Base-by-base conservation (phyloP, 331 rosid genomes). In the Quercus lobata region DNA sequence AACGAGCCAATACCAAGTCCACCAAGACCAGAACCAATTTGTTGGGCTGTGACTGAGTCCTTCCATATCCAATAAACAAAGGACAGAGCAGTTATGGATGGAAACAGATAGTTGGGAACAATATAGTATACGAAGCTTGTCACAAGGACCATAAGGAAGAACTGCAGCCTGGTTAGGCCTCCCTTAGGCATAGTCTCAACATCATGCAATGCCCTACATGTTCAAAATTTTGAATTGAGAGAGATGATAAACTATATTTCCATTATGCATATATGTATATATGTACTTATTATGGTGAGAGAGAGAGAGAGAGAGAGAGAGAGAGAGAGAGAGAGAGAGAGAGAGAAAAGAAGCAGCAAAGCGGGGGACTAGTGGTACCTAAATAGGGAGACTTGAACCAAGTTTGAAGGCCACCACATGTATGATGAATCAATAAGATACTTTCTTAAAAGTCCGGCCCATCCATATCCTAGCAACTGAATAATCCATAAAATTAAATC, bases 341-440 rank as follows among this genome's bases (percentile, higher is more conserved):
- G 3, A 37, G 11, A 37, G 12, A 41, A 12, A 65, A 27, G 32
- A 25, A 22, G 27, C 32, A 30, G 71, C 14, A 32, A 66, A 66
- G 25, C 19, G 22, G 8, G 71, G 22, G 6, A 18, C 46, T 32
- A 30, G 46, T 5, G 22, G 65, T 18, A 87, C 87, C 87, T 83
- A 84, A 88, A 88, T 4, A 88, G 84, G 52, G 87, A 83, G 54
- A 85, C 87, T 74, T 88, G 89, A 72, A 81, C 91, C 75, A 85
- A 44, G 76, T 83, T 88, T 22, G 63, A 22, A 55, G 91, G 91
- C 91, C 91, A 88, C 91, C 86, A 88, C 91, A 88, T 88, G 70
- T 78, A 75, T 7, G 86, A 85, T 6, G 89, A 83, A 15, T 88
- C 89, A 22, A 88, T 89, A 22, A 88, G 89, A 66, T 29, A 80